Evolutionary conservation across 2,329 filamentous ascomycete species (phyloP), one percentile per base, ranked within the genome.

Genomic region (Microcera coccophila): DNA sequence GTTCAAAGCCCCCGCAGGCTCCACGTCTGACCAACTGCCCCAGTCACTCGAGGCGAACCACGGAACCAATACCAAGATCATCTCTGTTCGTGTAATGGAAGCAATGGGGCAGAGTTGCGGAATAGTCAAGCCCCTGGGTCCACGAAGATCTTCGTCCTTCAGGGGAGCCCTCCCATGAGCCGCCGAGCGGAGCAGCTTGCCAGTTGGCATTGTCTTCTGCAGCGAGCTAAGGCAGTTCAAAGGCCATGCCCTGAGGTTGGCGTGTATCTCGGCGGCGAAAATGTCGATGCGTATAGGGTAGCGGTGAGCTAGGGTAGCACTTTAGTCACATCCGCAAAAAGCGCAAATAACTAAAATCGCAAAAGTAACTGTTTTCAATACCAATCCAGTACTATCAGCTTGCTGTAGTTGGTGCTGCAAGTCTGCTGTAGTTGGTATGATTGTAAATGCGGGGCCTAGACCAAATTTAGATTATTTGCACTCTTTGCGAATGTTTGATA

Each of bases 201-300:
- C 55, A 58, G 52, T 26, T 57, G 55, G 47, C 52, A 36, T 42
- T 45, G 46, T 49, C 53, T 50, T 45, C 40, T 53, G 48, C 45
- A 53, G 28, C 33, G 28, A 49, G 47, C 53, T 57, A 57, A 42
- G 28, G 41, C 19, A 20, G 37, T 32, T 17, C n/a, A 15, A 32
- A 32, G 7, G n/a, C 29, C 41, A 46, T 52, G 48, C 45, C 54
- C 44, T 39, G 42, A 38, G 48, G 48, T 29, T 21, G 19, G 20
- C 14, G 18, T 29, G n/a, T 12, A 29, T 34, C 16, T 41, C 24
- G 32, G 55, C 55, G 55, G 55, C 58, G 55, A 58, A 53, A 41
- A 29, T n/a, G 3, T 15, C n/a, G 33, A 36, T 38, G 15, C 21
- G 36, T 15, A 35, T 56, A 59, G 54, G 56, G 55, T 59, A 57